phyloP scores from a whole-genome alignment of 2,329 filamentous ascomycete species.

The Aspergillus carbonarius region DNA sequence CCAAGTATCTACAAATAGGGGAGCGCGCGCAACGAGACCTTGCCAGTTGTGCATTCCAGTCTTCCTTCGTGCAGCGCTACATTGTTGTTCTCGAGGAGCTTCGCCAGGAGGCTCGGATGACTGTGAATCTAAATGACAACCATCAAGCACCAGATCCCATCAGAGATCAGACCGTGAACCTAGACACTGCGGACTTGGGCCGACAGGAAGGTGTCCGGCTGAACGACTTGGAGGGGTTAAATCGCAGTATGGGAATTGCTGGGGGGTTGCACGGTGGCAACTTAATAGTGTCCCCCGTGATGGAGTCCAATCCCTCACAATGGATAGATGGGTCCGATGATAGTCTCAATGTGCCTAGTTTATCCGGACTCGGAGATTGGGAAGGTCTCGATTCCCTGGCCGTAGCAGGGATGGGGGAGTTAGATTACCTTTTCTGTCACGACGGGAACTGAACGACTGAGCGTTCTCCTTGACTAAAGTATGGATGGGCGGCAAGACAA shows the following conservation, averaged over 20 bases:
- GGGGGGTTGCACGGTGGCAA: not conserved
- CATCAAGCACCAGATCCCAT: not conserved
- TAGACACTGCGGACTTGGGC: not conserved
- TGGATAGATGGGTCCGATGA: constrained; percentile 9
- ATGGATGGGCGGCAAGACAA: too few species aligned
- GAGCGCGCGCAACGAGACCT: constrained; percentile 45
- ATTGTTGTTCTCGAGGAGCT: constrained; percentile 45
- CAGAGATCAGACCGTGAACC: not conserved
- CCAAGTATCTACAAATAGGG: constrained; percentile 37
- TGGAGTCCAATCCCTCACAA: not conserved
- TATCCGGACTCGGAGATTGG: constrained; percentile 26
- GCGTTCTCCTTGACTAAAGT: too few species aligned
- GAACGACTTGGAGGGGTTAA: not conserved
- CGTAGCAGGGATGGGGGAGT: constrained; percentile 18
- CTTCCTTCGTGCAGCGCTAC: constrained; percentile 45
- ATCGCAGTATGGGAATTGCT: not conserved
- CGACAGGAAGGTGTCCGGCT: not conserved
- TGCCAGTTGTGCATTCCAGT: constrained; percentile 36
- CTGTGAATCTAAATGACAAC: not conserved
- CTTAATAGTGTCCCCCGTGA: not conserved
- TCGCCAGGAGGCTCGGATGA: constrained; percentile 23
- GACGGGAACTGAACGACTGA: not conserved
- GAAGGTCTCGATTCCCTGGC: constrained; percentile 31
- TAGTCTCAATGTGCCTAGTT: constrained; percentile 16
- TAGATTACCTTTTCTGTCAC: constrained; percentile 13